Conservation (phyloP, 1,284 basidiomycete genomes). For the Ceratobasidium sp. region DNA sequence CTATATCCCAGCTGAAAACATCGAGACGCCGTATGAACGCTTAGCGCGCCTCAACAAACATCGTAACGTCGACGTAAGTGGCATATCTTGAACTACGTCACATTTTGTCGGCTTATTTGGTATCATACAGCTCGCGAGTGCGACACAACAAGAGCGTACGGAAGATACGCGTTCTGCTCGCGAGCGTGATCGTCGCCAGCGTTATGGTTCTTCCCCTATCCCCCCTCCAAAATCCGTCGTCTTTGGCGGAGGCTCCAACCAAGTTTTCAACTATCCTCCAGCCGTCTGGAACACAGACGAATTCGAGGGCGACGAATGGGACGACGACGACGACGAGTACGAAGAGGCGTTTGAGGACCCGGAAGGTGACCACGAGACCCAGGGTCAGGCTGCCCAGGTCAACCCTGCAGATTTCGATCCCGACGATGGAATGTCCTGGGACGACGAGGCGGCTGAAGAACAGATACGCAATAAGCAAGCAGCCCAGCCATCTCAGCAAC, state of each 20-base stretch:
- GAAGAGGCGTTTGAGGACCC: slow-evolving; percentile 34
- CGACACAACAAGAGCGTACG: slow-evolving; percentile 74
- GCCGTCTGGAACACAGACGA: slow-evolving; percentile 68
- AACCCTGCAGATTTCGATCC: slow-evolving; percentile 61
- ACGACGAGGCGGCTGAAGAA: slow-evolving; percentile 67
- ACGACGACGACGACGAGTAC: slow-evolving; percentile 50
- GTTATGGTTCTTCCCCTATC: slow-evolving; percentile 59
- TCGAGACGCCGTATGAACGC: slow-evolving; percentile 97
- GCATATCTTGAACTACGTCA: neutral
- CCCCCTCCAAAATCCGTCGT: slow-evolving; percentile 66
- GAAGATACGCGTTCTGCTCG: slow-evolving; percentile 62
- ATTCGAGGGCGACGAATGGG: slow-evolving; percentile 49
- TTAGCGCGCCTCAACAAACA: slow-evolving; percentile 97
- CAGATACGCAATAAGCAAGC: slow-evolving; percentile 55
- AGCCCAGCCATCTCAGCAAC: slow-evolving; percentile 51
- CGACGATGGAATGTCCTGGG: slow-evolving; percentile 81
- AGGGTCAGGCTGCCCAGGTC: slow-evolving; percentile 7
- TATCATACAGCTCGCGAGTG: slow-evolving; percentile 69
- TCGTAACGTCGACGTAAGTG: slow-evolving; percentile 92
- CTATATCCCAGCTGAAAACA: slow-evolving; percentile 99
- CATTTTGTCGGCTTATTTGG: slow-evolving; percentile 33
- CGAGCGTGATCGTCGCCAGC: slow-evolving; percentile 58
- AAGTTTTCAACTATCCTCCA: slow-evolving; percentile 77
- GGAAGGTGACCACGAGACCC: slow-evolving; percentile 48
- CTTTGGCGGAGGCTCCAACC: slow-evolving; percentile 66